These are phyloP conservation scores for Aegilops longissima DNA, from an alignment of 176 grass and related monocot genomes.

Conservation along the genomic window DNA sequence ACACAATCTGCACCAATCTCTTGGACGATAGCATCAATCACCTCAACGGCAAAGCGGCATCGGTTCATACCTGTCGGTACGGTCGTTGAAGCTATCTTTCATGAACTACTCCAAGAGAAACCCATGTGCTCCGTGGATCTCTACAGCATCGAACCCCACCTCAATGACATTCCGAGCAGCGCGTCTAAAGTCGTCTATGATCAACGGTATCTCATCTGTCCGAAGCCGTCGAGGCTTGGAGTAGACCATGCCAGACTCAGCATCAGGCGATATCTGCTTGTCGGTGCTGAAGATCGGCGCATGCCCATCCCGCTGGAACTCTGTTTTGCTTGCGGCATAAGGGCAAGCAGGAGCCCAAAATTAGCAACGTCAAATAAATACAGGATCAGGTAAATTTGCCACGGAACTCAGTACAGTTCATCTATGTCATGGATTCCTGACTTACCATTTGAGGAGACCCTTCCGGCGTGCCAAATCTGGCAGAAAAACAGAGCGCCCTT, in stretches of 20 bases:
- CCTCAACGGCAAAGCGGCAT: neutral
- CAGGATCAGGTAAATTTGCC: neutral
- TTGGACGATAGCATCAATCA: neutral
- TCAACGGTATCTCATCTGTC: neutral
- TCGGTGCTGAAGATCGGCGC: conserved; percentile 24
- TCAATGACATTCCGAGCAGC: conserved; percentile 9
- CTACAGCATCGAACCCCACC: conserved; percentile 36
- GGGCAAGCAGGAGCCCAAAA: neutral
- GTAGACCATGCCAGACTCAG: neutral
- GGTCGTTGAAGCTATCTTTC: conserved; percentile 17
- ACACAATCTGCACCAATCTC: neutral
- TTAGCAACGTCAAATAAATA: neutral
- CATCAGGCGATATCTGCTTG: neutral
- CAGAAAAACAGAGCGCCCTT: conserved; percentile 42
- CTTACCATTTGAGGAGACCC: conserved; percentile 3
- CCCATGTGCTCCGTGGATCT: conserved; percentile 31
- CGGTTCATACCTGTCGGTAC: neutral
- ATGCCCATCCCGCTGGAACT: neutral
- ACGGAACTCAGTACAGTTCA: neutral
- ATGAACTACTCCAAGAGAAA: conserved; percentile 42
- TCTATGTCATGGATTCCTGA: neutral
- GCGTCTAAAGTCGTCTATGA: conserved; percentile 11
- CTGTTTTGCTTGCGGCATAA: neutral
- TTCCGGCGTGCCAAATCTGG: conserved; percentile 43
- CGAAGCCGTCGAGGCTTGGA: neutral